A percentile compares a stretch with the other conserved stretches of the same genome.
phyloP scores from a whole-genome alignment of 768 basidiomycete species.

The Rhizopogon vesiculosus region DNA sequence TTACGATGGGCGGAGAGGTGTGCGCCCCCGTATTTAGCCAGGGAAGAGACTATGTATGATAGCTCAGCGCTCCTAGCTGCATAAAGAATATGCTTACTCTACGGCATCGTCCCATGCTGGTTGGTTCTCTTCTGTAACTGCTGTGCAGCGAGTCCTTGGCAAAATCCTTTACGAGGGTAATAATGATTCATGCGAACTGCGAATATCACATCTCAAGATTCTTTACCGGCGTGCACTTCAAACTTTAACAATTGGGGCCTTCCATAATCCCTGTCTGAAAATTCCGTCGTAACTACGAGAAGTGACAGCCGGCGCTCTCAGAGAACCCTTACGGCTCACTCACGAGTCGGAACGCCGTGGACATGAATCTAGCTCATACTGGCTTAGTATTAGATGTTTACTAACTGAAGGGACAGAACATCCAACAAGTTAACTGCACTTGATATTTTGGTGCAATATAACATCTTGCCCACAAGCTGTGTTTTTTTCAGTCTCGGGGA shows the following conservation, averaged over 20 bases:
- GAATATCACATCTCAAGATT: slow-evolving; percentile 1
- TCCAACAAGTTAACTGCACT: not conserved
- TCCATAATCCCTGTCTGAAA: slow-evolving; percentile 1
- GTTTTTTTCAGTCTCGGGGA: too few relatives aligned
- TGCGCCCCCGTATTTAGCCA: not conserved
- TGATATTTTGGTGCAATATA: too few relatives aligned
- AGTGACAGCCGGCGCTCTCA: not conserved
- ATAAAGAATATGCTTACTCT: not conserved
- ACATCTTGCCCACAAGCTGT: too few relatives aligned
- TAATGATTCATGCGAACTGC: not conserved
- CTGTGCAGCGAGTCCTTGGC: not conserved
- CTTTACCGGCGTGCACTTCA: not conserved
- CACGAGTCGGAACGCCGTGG: not conserved
- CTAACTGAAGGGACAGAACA: not conserved
- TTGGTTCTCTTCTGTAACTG: slow-evolving; percentile 3
- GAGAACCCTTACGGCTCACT: not conserved
- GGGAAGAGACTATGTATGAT: not conserved
- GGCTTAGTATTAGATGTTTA: not conserved
- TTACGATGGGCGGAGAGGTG: not conserved
- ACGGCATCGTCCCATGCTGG: not conserved
- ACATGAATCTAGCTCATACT: not conserved
- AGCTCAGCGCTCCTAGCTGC: not conserved
- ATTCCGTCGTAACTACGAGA: slow-evolving; percentile 1
- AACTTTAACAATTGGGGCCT: not conserved
- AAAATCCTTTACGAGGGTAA: not conserved